Conservation (phyloP, 176 grass and related monocot species). For the Bonia amplexicaulis region DNA sequence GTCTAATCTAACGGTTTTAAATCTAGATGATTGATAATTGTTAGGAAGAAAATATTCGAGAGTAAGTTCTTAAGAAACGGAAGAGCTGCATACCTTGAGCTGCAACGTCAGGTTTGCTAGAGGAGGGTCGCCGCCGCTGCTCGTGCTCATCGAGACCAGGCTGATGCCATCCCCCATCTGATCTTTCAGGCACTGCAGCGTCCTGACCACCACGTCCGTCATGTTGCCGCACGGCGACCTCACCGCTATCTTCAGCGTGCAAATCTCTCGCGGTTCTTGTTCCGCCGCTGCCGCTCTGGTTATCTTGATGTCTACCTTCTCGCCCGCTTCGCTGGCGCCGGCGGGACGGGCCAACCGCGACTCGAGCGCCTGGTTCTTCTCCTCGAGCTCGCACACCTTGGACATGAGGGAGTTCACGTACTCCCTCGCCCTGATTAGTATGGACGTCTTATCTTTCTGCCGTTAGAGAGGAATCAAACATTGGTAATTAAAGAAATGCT, state of each 20-base stretch:
- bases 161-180: conserved; percentile 30
- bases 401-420: conserved; percentile 59
- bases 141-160: conserved; percentile 50
- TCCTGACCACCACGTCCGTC: conserved; percentile 42
- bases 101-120: conserved; percentile 33
- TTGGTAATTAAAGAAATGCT: neutral
- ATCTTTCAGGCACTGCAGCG: conserved; percentile 51
- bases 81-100: conserved; percentile 32
- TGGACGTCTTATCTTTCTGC: conserved; percentile 87
- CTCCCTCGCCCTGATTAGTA: conserved; percentile 63
- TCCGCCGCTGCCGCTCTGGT: conserved; percentile 8
- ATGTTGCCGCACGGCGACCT: conserved; percentile 25
- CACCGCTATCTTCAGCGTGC: conserved; percentile 41
- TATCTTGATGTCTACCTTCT: conserved; percentile 44
- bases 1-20: too few species aligned
- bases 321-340: neutral
- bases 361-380: conserved; percentile 68
- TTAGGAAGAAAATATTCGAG: too few species aligned
- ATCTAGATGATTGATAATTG: too few species aligned
- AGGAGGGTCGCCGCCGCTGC: neutral
- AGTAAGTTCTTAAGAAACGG: neutral
- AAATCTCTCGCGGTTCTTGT: conserved; percentile 6
- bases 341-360: neutral
- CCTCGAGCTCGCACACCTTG: conserved; percentile 56
- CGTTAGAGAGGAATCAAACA: neutral